phyloP scores from a whole-genome alignment of 2,329 filamentous ascomycete species.

The Periconia sp. region DNA sequence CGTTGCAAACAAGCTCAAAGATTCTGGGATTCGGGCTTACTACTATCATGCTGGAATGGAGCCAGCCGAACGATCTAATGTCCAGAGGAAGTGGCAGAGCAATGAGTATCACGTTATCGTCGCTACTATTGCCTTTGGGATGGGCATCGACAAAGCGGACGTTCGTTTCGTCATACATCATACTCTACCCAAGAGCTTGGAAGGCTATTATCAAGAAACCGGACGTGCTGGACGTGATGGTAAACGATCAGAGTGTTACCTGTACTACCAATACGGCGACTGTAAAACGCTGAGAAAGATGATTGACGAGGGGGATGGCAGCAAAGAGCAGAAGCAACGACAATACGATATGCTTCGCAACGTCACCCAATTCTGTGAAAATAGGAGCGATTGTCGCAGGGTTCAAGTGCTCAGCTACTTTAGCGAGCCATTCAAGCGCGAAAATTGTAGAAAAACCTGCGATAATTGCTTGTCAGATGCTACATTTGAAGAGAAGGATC shows the following conservation, averaged over 20 bases:
- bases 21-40: slow-evolving; percentile 71
- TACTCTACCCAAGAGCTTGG: slow-evolving; percentile 89
- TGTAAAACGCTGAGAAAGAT: slow-evolving; percentile 75
- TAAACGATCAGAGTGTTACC: slow-evolving; percentile 82
- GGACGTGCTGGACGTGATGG: slow-evolving; percentile 93
- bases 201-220: slow-evolving; percentile 98
- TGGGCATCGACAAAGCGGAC: slow-evolving; percentile 99
- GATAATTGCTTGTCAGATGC: slow-evolving; percentile 85
- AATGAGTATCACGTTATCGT: slow-evolving; percentile 87
- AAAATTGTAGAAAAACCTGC: slow-evolving; percentile 76
- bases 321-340: slow-evolving; percentile 77
- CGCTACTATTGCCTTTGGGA: slow-evolving; percentile 97
- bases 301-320: slow-evolving; percentile 82
- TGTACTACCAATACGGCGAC: slow-evolving; percentile 86
- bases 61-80: slow-evolving; percentile 67
- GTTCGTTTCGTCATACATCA: slow-evolving; percentile 97
- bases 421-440: slow-evolving; percentile 77
- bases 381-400: slow-evolving; percentile 83
- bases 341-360: slow-evolving; percentile 84
- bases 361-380: slow-evolving; percentile 89
- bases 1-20: slow-evolving; percentile 72
- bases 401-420: slow-evolving; percentile 94
- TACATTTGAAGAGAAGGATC: slow-evolving; percentile 75
- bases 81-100: slow-evolving; percentile 83
- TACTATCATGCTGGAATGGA: slow-evolving; percentile 88